Evolutionary conservation across 2,329 filamentous ascomycete genomes (phyloP).

Genomic region (Phaeomoniella chlamydospora): DNA sequence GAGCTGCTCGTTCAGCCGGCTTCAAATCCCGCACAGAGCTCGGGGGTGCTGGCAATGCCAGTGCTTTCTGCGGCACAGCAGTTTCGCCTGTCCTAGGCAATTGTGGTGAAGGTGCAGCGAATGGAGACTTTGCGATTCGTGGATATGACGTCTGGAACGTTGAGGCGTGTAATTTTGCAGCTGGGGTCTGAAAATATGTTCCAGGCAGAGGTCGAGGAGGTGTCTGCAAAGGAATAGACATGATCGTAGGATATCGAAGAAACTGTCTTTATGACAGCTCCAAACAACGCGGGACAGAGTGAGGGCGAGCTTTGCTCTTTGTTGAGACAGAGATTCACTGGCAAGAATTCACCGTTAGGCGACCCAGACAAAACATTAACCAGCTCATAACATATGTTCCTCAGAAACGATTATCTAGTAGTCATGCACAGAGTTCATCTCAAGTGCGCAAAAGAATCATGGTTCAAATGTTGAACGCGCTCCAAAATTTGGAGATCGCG

Average conservation of each 20-base stretch:
- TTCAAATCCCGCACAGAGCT: conserved; percentile 34
- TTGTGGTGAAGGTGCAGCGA: conserved; percentile 2
- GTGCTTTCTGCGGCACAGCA: conserved; percentile 14
- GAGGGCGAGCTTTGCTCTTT: background rate
- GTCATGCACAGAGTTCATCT: too few relatives aligned
- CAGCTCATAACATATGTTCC: too few relatives aligned
- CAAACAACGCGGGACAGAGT: background rate
- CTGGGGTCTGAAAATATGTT: conserved; percentile 24
- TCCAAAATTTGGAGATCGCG: background rate
- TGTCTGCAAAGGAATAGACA: conserved; percentile 19
- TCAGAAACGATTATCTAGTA: too few relatives aligned
- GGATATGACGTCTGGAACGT: conserved; percentile 15
- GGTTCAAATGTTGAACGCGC: background rate
- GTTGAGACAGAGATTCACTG: too few relatives aligned
- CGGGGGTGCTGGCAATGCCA: conserved; percentile 14
- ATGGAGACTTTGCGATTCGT: conserved; percentile 3
- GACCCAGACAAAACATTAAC: too few relatives aligned
- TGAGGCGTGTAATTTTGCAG: conserved; percentile 21
- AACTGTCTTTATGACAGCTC: background rate
- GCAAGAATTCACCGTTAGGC: too few relatives aligned
- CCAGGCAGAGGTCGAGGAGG: conserved; percentile 23
- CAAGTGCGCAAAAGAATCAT: too few relatives aligned
- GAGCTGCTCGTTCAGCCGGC: conserved; percentile 66
- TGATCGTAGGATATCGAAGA: conserved; percentile 11
- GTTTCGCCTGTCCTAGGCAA: conserved; percentile 2